Base-by-base conservation (phyloP, 805 yeast species). In the Blastobotrys terrestris region DNA sequence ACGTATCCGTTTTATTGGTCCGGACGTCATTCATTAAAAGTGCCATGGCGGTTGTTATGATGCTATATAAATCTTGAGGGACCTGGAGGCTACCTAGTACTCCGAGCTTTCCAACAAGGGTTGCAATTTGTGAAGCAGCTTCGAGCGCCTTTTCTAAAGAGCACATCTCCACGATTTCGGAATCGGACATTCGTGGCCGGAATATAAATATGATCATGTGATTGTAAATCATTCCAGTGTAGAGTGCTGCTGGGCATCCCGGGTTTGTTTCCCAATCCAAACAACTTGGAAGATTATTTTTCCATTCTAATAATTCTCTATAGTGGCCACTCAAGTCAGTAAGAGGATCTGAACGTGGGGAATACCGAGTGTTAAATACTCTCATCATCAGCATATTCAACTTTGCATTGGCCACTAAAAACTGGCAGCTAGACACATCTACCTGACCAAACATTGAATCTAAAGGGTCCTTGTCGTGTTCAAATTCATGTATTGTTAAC, bases 131-230 rank as follows among this genome's bases (percentile, higher is more conserved):
- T 21, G 49, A 19, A 5, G 57, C 57, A 6, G 55, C 49, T 19
- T 52, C 40, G 7, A 54, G 45, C 2, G 56, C 18, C 22, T 45
- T 43, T 15, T 47, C 48, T 14, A 51, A 44, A 15, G 57, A 54
- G 39, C 55, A 52, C 8, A 43, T 46, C 13, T 49, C 55, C 5
- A 39, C 31, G 2, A n/a, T 20, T 11, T 26, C 48, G 11, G 51
- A 47, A 39, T 53, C 53, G 15, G 53, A 40, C 20, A 40, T 53
- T 14, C 40, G 45, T 2, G 56, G 55, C 19, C 52, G 35, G 35
- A 45, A 50, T 16, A 53, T 55, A 22, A 43, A 55, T 13, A 52
- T 55, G 13, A 50, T 53, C 6, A 48, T 46, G 35, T 55, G 58
- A 26, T 49, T 46, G 31, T 51, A 53, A 3, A 55, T 16, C 49